A percentile compares a stretch with the other conserved stretches of the same genome.
Evolutionary conservation across 208 protist genomes (phyloP).

Genomic region (Strigomonas galati): DNA sequence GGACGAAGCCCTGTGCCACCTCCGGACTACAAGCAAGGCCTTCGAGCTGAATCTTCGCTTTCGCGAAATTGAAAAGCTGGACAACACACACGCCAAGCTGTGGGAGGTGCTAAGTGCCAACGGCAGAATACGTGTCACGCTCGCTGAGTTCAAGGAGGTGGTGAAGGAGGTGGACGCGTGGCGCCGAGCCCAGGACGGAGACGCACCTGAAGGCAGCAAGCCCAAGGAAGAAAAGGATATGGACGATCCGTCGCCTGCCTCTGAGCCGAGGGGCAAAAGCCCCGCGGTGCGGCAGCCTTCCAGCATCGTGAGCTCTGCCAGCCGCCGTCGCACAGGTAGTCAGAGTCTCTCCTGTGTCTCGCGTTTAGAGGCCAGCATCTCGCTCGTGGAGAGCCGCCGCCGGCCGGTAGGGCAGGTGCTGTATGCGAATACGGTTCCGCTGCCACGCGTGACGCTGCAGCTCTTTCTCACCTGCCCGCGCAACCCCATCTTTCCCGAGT

Average conservation of each 20-base stretch:
- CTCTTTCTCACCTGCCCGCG: conserved; percentile 73
- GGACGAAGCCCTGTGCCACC: conserved; percentile 43
- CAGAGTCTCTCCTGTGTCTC: background rate
- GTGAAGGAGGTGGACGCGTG: conserved; percentile 44
- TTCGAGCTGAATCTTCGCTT: conserved; percentile 81
- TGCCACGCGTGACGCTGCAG: conserved; percentile 48
- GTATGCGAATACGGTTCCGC: conserved; percentile 36
- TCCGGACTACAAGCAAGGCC: conserved; percentile 60
- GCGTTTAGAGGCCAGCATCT: background rate
- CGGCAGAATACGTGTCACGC: conserved; percentile 38
- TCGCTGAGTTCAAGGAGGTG: conserved; percentile 59
- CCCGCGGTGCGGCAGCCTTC: background rate
- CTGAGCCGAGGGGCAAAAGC: background rate
- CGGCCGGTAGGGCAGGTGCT: conserved; percentile 42
- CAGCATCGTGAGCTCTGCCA: background rate
- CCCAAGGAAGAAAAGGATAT: no score
- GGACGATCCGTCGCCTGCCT: background rate
- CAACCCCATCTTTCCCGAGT: conserved; percentile 24
- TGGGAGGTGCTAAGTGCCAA: conserved; percentile 59
- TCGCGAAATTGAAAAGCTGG: conserved; percentile 72
- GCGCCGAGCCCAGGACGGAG: conserved; percentile 15
- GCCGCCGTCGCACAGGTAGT: background rate
- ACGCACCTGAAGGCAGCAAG: no score
- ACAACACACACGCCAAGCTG: conserved; percentile 69
- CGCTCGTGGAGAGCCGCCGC: background rate